Conservation (phyloP, 2,329 filamentous ascomycete species). For the Plectosphaerella cucumerina region DNA sequence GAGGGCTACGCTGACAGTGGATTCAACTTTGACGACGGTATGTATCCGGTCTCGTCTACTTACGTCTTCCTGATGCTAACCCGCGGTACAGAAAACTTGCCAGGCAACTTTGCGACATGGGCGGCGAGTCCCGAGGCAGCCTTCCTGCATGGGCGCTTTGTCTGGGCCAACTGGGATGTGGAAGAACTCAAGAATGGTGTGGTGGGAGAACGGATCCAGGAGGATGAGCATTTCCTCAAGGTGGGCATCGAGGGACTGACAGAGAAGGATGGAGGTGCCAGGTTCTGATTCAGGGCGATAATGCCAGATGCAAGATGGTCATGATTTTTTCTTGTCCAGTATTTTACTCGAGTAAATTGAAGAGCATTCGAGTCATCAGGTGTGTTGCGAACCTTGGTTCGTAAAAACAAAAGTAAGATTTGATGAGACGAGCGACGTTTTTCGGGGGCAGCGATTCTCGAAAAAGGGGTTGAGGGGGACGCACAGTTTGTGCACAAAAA, state of each 20-base stretch:
- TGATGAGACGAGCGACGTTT: no score
- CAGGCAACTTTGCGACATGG: constrained; percentile 40
- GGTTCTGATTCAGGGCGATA: neutral
- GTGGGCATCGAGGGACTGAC: constrained; percentile 6
- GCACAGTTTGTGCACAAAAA: no score
- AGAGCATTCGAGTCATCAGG: no score
- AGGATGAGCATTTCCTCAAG: constrained; percentile 13
- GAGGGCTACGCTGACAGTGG: constrained; percentile 9
- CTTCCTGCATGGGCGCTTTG: constrained; percentile 40
- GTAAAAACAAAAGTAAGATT: no score
- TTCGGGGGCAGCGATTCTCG: no score
- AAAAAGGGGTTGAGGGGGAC: no score
- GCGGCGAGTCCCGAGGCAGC: constrained; percentile 36
- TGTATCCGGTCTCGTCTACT: neutral
- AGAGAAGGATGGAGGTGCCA: neutral
- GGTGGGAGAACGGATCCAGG: constrained; percentile 8
- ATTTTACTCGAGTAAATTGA: no score
- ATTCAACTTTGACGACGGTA: constrained; percentile 21
- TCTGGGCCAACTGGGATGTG: constrained; percentile 49
- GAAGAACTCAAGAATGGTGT: constrained; percentile 35
- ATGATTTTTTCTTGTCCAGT: no score
- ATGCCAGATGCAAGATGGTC: no score
- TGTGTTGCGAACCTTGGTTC: no score
- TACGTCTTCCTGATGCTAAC: neutral
- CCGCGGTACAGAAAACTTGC: constrained; percentile 17